These are phyloP conservation scores for Psilocybe mexicana DNA, from an alignment of 1,284 basidiomycete species.

Conservation along the genomic window DNA sequence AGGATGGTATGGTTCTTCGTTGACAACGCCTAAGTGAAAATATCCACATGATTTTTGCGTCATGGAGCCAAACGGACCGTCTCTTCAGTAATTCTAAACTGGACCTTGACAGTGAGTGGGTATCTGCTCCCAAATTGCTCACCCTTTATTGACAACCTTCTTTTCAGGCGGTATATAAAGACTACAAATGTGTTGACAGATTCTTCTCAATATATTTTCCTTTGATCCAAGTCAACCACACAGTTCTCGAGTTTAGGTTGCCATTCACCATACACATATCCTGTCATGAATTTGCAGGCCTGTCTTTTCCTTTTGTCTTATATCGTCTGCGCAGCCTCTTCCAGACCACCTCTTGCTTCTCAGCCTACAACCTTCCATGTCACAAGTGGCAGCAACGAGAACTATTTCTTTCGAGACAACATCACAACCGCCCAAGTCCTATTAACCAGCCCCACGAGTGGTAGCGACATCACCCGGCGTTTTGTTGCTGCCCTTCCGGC, in stretches of 20 bases:
- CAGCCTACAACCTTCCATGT: conserved; percentile 24
- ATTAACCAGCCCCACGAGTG: conserved; percentile 20
- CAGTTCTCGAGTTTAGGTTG: too few species aligned
- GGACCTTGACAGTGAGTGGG: background rate
- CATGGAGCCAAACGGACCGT: background rate
- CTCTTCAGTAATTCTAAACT: background rate
- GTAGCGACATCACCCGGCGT: conserved; percentile 17
- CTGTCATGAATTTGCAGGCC: background rate
- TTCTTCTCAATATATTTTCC: too few species aligned
- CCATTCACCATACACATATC: background rate
- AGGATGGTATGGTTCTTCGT: background rate
- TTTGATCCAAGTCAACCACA: too few species aligned
- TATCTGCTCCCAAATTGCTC: background rate
- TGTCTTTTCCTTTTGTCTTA: background rate
- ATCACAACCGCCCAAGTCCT: conserved; percentile 27
- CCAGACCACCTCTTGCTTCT: background rate
- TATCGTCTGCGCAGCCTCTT: background rate
- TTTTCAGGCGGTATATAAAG: background rate
- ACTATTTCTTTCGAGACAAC: conserved; percentile 28
- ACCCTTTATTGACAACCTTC: background rate
- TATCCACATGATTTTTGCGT: background rate
- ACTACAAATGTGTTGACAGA: background rate
- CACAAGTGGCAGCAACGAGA: conserved; percentile 27
- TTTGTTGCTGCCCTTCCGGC: conserved; percentile 28
- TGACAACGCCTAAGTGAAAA: background rate